phyloP scores from a whole-genome alignment of 1,284 basidiomycete genomes.

The Retiboletus flavoniger region DNA sequence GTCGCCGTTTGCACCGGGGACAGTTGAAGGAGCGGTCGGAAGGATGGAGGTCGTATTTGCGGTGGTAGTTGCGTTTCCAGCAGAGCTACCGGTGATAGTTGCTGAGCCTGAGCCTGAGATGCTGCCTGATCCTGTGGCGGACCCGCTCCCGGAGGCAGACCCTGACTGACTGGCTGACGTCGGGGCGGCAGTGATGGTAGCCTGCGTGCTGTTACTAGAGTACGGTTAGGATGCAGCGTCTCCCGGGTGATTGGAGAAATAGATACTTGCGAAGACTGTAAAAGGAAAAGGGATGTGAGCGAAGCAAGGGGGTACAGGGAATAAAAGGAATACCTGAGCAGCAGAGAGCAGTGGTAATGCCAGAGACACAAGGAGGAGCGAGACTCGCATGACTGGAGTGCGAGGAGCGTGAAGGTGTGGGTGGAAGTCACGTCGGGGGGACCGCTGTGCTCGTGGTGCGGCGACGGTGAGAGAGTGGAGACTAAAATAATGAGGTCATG shows the following conservation, averaged over 20 bases:
- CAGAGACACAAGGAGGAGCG: constrained; percentile 20
- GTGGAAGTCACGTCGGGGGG: neutral
- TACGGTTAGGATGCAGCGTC: constrained; percentile 38
- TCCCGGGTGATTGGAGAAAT: constrained; percentile 25
- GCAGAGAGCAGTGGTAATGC: constrained; percentile 25
- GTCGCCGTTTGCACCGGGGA: constrained; percentile 51
- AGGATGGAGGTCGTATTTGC: constrained; percentile 37
- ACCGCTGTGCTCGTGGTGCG: constrained; percentile 1
- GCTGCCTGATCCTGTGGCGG: constrained; percentile 24
- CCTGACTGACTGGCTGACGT: constrained; percentile 28
- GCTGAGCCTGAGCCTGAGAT: constrained; percentile 22
- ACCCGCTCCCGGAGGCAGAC: constrained; percentile 26
- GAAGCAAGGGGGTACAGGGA: neutral
- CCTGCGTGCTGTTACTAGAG: constrained; percentile 38
- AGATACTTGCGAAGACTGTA: constrained; percentile 31
- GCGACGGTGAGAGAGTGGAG: constrained; percentile 10
- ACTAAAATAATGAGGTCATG: constrained; percentile 11
- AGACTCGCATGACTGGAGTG: constrained; percentile 23
- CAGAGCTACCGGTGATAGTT: constrained; percentile 18
- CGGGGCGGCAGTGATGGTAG: constrained; percentile 46
- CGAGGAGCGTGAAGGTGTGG: constrained; percentile 1
- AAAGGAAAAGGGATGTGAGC: constrained; percentile 6
- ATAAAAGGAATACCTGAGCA: constrained; percentile 27
- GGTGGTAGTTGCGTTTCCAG: constrained; percentile 34
- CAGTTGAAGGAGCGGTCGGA: constrained; percentile 55